Evolutionary conservation across 208 protist genomes (phyloP).

Genomic region (Acanthamoeba rhysodes): DNA sequence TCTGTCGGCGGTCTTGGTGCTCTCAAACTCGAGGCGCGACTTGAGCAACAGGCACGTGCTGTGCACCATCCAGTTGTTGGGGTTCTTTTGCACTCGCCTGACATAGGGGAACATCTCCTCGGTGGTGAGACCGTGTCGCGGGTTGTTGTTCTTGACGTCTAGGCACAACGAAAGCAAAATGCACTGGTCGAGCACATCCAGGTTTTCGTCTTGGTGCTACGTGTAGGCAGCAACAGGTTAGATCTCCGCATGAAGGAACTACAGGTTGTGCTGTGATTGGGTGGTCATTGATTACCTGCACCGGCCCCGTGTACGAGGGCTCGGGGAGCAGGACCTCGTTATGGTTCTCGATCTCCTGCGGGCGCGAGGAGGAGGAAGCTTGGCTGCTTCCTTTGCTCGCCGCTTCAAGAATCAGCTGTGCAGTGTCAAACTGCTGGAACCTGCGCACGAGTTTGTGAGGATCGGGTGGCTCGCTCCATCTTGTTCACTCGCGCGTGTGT

Average conservation of each 20-base stretch:
- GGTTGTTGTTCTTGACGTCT: slow-evolving; percentile 85
- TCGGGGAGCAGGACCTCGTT: slow-evolving; percentile 58
- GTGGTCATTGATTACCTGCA: neutral
- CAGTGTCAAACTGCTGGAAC: slow-evolving; percentile 57
- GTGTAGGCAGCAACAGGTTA: neutral
- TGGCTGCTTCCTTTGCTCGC: neutral
- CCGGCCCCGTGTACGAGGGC: slow-evolving; percentile 25
- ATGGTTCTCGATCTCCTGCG: slow-evolving; percentile 25
- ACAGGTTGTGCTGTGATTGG: no score
- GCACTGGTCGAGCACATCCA: slow-evolving; percentile 78
- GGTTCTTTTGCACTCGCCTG: slow-evolving; percentile 79
- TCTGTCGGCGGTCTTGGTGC: slow-evolving; percentile 79
- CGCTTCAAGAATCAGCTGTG: slow-evolving; percentile 19
- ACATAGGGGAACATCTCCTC: slow-evolving; percentile 90
- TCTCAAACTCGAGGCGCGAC: slow-evolving; percentile 81
- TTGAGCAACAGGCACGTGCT: slow-evolving; percentile 85
- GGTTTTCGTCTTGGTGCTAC: slow-evolving; percentile 47
- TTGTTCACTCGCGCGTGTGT: neutral
- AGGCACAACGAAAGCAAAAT: slow-evolving; percentile 79
- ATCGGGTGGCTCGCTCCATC: no score
- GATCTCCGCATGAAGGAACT: neutral
- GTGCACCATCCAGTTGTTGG: slow-evolving; percentile 89
- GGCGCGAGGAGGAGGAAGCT: neutral
- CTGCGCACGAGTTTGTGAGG: neutral
- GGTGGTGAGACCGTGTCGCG: slow-evolving; percentile 83